Evolutionary conservation across 768 basidiomycete species (phyloP), one percentile per base, ranked within the genome.

Genomic region (Collybiopsis confluens): DNA sequence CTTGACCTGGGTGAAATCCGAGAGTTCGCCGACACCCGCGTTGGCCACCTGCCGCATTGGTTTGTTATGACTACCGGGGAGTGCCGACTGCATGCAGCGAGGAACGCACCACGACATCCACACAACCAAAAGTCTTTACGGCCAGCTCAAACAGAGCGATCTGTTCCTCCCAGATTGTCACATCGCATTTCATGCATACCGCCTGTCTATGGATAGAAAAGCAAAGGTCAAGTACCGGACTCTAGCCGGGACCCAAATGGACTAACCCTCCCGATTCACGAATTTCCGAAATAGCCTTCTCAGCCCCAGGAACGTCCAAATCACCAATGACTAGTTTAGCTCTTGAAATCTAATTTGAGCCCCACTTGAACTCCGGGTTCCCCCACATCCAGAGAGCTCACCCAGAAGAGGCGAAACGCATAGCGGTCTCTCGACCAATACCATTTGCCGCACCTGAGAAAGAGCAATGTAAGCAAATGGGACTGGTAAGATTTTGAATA

Each of bases 311-410:
- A n/a, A 60, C 44, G 45, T 69, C 63, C n/a, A 65, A 23, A 46
- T 70, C 68, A 42, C 65, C 68, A 40, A 69, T 66, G 33, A 68
- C 51, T n/a, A 56, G 43, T 36, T 63, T 68, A 18, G 68, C 65
- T 4, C 68, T 67, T 36, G 42, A 10, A 63, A 62, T 64, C 10
- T 4, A 26, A 26, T 18, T 30, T 30, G n/a, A 35, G 35, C 4
- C 18, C n/a, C 38, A 40, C n/a, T 30, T 15, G 7, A 35, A 20
- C 18, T 40, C 4, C 38, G 4, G 4, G 16, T 16, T 40, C 38
- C 6, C 4, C 5, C 38, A 7, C 15, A 5, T 16, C 13, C 16
- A 16, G 6, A 30, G 10, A 28, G 35, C 47, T 28, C 21, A 49
- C 47, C 35, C 35, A 20, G 27, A 11, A 7, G 18, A 20, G 4